A percentile compares a stretch with the other conserved stretches of the same genome.
These are phyloP conservation scores for Melampsora americana DNA, from an alignment of 1,284 basidiomycete species.

Conservation along the genomic window DNA sequence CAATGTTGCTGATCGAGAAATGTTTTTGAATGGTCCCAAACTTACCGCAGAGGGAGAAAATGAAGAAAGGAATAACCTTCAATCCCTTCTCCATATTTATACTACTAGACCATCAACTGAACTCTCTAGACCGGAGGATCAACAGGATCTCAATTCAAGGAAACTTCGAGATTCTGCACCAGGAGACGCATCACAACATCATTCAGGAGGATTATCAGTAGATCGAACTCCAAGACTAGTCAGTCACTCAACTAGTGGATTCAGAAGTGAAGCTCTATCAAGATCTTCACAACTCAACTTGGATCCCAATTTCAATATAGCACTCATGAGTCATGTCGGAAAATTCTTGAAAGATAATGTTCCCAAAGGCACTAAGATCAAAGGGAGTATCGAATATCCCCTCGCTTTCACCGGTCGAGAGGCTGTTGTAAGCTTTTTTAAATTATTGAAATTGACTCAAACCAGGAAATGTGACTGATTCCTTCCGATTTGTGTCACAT, in stretches of 20 bases:
- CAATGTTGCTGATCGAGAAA: slow-evolving; percentile 9
- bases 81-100: slow-evolving; percentile 11
- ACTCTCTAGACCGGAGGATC: background rate
- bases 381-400: slow-evolving; percentile 81
- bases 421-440: slow-evolving; percentile 69
- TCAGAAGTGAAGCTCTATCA: background rate
- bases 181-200: background rate
- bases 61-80: slow-evolving; percentile 6
- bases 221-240: background rate
- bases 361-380: slow-evolving; percentile 77
- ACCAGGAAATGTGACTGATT: no score
- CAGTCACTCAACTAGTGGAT: background rate
- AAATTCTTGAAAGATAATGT: slow-evolving; percentile 82
- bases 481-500: no score
- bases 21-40: background rate
- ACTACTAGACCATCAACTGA: slow-evolving; percentile 27
- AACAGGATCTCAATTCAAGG: background rate
- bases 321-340: slow-evolving; percentile 68
- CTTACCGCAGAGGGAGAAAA: background rate
- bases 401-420: slow-evolving; percentile 86
- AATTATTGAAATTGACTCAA: background rate
- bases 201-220: slow-evolving; percentile 7
- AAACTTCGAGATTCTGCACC: slow-evolving; percentile 10
- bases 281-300: slow-evolving; percentile 14
- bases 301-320: slow-evolving; percentile 27